Evolutionary conservation across 2,329 filamentous ascomycete species (phyloP).

Genomic region (Magnaporthiopsis poae): DNA sequence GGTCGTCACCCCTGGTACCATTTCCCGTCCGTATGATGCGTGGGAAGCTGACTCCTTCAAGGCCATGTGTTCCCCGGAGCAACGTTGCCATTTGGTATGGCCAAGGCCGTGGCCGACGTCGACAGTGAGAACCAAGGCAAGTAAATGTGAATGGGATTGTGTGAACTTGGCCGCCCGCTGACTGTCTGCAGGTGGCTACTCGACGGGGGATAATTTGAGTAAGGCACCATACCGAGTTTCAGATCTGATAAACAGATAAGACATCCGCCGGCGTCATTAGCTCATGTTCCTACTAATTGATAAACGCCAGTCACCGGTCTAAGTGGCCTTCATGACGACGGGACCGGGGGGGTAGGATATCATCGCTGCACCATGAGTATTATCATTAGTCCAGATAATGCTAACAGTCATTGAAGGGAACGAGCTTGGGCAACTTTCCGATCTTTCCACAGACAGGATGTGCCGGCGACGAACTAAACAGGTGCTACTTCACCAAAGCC

Average conservation of each 20-base stretch:
- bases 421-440: slow-evolving; percentile 26
- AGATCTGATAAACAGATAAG: too few relatives aligned
- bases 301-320: slow-evolving; percentile 19
- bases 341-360: slow-evolving; percentile 23
- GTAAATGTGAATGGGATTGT: background rate
- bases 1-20: slow-evolving; percentile 9
- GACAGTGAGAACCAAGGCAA: slow-evolving; percentile 16
- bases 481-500: slow-evolving; percentile 37
- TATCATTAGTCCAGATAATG: too few relatives aligned
- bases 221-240: background rate
- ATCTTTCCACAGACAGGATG: slow-evolving; percentile 27
- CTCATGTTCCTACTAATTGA: background rate
- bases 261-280: too few relatives aligned
- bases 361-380: too few relatives aligned
- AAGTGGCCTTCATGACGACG: slow-evolving; percentile 23
- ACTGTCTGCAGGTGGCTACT: slow-evolving; percentile 16
- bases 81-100: slow-evolving; percentile 21
- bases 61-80: slow-evolving; percentile 22
- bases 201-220: slow-evolving; percentile 17
- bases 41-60: background rate
- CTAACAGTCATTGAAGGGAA: slow-evolving; percentile 7
- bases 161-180: background rate
- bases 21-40: background rate
- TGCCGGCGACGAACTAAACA: slow-evolving; percentile 22
- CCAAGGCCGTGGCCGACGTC: slow-evolving; percentile 21